Percentiles rank a stretch among this genome's conserved stretches.
phyloP scores from a whole-genome alignment of 164 flowering plant species.

The Stephania cephalantha region DNA sequence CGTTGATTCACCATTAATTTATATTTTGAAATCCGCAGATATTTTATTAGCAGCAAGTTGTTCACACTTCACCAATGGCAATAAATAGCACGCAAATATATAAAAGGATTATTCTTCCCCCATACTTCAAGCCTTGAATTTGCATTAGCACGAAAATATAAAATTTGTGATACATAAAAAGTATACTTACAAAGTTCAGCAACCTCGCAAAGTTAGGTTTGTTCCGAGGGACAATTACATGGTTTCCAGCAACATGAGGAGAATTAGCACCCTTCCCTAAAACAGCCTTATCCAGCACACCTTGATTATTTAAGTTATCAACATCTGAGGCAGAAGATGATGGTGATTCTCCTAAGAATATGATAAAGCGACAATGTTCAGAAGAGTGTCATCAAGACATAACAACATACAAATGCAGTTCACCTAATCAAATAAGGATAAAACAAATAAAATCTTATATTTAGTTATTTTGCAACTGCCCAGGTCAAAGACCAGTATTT shows the following conservation, averaged over 20 bases:
- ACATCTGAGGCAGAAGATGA: conserved; percentile 90
- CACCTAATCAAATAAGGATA: neutral
- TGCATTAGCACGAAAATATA: neutral
- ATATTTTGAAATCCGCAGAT: neutral
- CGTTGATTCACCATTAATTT: neutral
- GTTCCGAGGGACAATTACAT: conserved; percentile 43
- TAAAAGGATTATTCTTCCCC: neutral
- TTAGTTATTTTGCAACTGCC: neutral
- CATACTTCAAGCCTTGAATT: neutral
- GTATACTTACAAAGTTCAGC: conserved; percentile 67
- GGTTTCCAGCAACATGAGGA: conserved; percentile 45
- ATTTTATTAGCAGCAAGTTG: neutral
- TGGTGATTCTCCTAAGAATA: conserved; percentile 72
- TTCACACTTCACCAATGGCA: neutral
- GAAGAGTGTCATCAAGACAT: neutral
- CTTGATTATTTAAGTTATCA: conserved; percentile 64
- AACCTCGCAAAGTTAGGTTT: conserved; percentile 48
- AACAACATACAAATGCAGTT: neutral
- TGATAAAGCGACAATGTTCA: neutral
- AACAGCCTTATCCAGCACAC: conserved; percentile 33
- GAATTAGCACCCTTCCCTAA: conserved; percentile 34
- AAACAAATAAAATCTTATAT: neutral
- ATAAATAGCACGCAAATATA: too few relatives aligned
- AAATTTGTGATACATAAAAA: neutral
- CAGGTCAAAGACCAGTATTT: too few relatives aligned